Evolutionary conservation across 163 green algal species (phyloP).

Genomic region (Prototheca wickerhamii): DNA sequence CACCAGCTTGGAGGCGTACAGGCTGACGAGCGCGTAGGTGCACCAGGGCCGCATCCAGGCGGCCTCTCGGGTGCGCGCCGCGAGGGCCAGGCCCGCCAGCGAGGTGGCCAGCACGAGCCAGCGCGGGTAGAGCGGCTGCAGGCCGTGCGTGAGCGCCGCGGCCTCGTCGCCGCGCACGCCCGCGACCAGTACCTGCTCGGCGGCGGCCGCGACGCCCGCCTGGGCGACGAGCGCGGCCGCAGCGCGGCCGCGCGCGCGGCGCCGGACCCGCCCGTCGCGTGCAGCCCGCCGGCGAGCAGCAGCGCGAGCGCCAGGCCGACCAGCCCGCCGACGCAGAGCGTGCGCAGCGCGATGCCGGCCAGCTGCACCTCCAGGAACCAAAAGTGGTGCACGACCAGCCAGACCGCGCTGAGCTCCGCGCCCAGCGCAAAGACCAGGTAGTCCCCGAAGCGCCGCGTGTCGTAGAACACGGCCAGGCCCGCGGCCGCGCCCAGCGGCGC

Average conservation of each 20-base stretch:
- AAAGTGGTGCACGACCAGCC: constrained; percentile 84
- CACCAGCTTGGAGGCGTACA: background rate
- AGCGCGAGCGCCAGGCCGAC: constrained; percentile 52
- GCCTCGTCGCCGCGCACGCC: constrained; percentile 17
- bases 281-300: constrained; percentile 63
- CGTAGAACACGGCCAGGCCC: constrained; percentile 75
- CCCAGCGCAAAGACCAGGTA: constrained; percentile 67
- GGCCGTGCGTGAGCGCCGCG: constrained; percentile 16
- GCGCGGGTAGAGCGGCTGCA: constrained; percentile 46
- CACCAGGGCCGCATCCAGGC: background rate
- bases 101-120: constrained; percentile 71
- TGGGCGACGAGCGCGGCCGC: constrained; percentile 42
- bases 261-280: constrained; percentile 13
- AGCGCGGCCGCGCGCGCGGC: constrained; percentile 10
- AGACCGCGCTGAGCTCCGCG: constrained; percentile 39
- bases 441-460: constrained; percentile 51
- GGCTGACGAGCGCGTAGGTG: background rate
- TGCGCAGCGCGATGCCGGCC: constrained; percentile 46
- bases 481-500: constrained; percentile 64
- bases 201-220: constrained; percentile 9
- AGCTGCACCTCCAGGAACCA: constrained; percentile 73
- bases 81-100: background rate
- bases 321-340: constrained; percentile 53
- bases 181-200: constrained; percentile 56
- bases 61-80: background rate